Evolutionary conservation across 495 filamentous ascomycete genomes (phyloP).

Genomic region (Tuber indicum): DNA sequence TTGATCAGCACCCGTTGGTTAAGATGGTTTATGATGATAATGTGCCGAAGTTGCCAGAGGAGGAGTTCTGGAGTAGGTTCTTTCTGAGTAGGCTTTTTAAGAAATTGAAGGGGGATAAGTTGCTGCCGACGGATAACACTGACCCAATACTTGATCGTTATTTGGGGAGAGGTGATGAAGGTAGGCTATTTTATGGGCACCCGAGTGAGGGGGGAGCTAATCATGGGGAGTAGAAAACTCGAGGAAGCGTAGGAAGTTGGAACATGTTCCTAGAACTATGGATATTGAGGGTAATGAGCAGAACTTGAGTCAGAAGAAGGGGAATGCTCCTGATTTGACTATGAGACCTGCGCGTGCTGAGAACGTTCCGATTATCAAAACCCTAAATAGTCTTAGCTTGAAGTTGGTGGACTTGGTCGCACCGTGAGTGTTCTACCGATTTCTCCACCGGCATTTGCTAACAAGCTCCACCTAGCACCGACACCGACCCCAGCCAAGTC

Average conservation of each 20-base stretch:
- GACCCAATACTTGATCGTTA: slow-evolving; percentile 81
- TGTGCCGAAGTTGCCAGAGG: slow-evolving; percentile 72
- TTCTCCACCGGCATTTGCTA: slow-evolving; percentile 8
- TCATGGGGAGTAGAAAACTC: slow-evolving; percentile 23
- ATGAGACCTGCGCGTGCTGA: slow-evolving; percentile 67
- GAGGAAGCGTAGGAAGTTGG: slow-evolving; percentile 33
- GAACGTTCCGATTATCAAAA: slow-evolving; percentile 72
- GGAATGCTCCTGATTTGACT: slow-evolving; percentile 77
- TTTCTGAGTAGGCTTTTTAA: slow-evolving; percentile 85
- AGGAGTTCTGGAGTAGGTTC: slow-evolving; percentile 85
- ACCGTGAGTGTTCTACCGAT: slow-evolving; percentile 45
- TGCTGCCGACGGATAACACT: slow-evolving; percentile 63
- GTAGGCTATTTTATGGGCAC: slow-evolving; percentile 6
- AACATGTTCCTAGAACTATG: slow-evolving; percentile 75
- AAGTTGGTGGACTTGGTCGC: slow-evolving; percentile 84
- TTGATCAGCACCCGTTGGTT: slow-evolving; percentile 85
- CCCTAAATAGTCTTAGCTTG: slow-evolving; percentile 77
- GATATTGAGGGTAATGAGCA: slow-evolving; percentile 91
- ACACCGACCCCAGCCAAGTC: slow-evolving; percentile 57
- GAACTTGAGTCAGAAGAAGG: slow-evolving; percentile 75
- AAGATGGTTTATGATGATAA: slow-evolving; percentile 87
- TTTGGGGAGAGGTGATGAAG: slow-evolving; percentile 60
- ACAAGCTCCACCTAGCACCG: slow-evolving; percentile 43
- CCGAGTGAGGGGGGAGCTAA: background rate
- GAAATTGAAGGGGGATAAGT: slow-evolving; percentile 80